These are phyloP conservation scores for Picochlorum sp. DNA, from an alignment of 139 green algal genomes.

Conservation along the genomic window DNA sequence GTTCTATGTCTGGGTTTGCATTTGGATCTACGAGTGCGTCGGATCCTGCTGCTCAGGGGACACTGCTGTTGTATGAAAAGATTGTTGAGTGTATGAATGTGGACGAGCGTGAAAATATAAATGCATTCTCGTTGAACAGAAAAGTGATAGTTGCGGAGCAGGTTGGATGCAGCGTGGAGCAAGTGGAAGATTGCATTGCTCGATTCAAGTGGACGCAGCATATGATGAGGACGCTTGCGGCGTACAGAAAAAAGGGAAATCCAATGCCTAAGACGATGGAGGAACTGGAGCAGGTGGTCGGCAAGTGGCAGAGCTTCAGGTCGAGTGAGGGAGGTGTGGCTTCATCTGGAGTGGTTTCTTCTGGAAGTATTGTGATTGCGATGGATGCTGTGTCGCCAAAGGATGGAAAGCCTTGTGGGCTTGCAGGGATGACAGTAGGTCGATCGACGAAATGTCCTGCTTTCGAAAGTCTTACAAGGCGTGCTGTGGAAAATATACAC, in stretches of 20 bases:
- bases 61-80: slow-evolving; percentile 19
- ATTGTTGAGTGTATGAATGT: slow-evolving; percentile 21
- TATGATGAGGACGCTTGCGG: slow-evolving; percentile 13
- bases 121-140: slow-evolving; percentile 7
- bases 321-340: background rate
- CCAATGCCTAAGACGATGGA: slow-evolving; percentile 11
- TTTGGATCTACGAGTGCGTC: slow-evolving; percentile 6
- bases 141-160: slow-evolving; percentile 9
- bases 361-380: background rate
- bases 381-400: slow-evolving; percentile 3
- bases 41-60: slow-evolving; percentile 16
- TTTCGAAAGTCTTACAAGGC: slow-evolving; percentile 23
- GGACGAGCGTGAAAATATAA: slow-evolving; percentile 17
- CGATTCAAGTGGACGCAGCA: slow-evolving; percentile 23
- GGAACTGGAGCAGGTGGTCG: slow-evolving; percentile 17
- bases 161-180: background rate
- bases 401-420: slow-evolving; percentile 16
- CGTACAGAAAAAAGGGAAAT: slow-evolving; percentile 14
- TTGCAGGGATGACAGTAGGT: slow-evolving; percentile 14
- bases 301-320: slow-evolving; percentile 15
- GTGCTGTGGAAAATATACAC: slow-evolving; percentile 21
- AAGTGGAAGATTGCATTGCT: slow-evolving; percentile 29
- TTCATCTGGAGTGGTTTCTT: background rate
- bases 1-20: slow-evolving; percentile 19
- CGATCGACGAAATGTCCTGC: slow-evolving; percentile 23